Percentiles rank a stretch among this genome's conserved stretches.
Conservation (phyloP, 1,139 yeast genomes). For the Trichomonascaceae sp. region DNA sequence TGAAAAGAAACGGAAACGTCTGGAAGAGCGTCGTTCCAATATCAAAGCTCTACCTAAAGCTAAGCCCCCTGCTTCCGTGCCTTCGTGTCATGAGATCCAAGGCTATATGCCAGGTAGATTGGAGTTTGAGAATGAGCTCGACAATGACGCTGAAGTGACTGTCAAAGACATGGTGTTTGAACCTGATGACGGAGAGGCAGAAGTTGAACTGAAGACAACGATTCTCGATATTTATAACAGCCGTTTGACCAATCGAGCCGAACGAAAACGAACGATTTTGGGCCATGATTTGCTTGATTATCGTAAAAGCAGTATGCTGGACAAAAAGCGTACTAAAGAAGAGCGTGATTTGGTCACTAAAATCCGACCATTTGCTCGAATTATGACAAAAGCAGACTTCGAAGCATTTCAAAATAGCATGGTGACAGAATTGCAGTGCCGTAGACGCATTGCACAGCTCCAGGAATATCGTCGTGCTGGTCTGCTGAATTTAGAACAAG, state of each 20-base stretch:
- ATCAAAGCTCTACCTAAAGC: conserved; percentile 61
- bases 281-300: conserved; percentile 78
- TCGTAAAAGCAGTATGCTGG: conserved; percentile 66
- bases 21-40: conserved; percentile 62
- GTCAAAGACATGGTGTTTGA: conserved; percentile 95
- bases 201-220: conserved; percentile 81
- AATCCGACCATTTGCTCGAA: conserved; percentile 73
- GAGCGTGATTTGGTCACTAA: conserved; percentile 74
- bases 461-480: conserved; percentile 95
- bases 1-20: conserved; percentile 58
- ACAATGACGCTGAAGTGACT: conserved; percentile 91
- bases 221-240: conserved; percentile 86
- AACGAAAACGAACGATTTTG: conserved; percentile 75
- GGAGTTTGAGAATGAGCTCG: conserved; percentile 93
- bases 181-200: conserved; percentile 83
- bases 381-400: conserved; percentile 77
- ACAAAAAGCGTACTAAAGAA: conserved; percentile 80
- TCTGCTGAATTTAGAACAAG: conserved; percentile 74
- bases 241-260: conserved; percentile 85
- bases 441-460: conserved; percentile 77
- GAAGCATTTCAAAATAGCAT: conserved; percentile 66
- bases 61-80: conserved; percentile 87
- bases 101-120: conserved; percentile 98
- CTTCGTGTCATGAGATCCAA: conserved; percentile 93
- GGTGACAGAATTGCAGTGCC: conserved; percentile 67